Percentiles rank a stretch among this genome's conserved stretches.
Conservation (phyloP, 108 stramenopile genomes). For the Cyclotella kingstonii region DNA sequence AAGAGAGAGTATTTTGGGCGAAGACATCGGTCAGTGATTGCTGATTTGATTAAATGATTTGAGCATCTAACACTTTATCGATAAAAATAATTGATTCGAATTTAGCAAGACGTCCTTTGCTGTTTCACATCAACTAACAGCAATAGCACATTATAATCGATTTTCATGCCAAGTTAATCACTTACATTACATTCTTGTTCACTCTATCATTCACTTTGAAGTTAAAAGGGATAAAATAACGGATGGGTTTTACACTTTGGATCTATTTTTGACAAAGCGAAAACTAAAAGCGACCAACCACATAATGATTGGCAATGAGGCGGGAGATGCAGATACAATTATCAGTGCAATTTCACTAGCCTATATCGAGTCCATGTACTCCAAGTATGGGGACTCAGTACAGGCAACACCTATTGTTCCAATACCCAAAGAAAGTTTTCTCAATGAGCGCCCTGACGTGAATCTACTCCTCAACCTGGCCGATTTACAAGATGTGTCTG, state of each 20-base stretch:
- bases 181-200: too few species aligned
- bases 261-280: conserved; percentile 21
- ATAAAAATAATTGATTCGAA: too few species aligned
- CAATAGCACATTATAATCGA: too few species aligned
- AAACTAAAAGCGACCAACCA: conserved; percentile 38
- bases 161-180: too few species aligned
- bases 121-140: too few species aligned
- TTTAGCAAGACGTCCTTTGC: too few species aligned
- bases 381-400: background rate
- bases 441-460: conserved; percentile 59
- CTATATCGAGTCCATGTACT: conserved; percentile 53
- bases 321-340: conserved; percentile 85
- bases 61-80: too few species aligned
- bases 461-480: conserved; percentile 55
- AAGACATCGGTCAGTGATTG: conserved; percentile 9
- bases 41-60: too few species aligned
- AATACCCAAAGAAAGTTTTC: conserved; percentile 33
- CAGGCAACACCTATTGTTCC: conserved; percentile 37
- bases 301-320: conserved; percentile 77
- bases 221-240: background rate
- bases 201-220: background rate
- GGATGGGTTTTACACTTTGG: conserved; percentile 1
- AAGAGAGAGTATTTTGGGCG: background rate
- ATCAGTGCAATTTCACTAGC: conserved; percentile 66
- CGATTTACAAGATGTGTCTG: conserved; percentile 37